Conservation (phyloP, 2,329 filamentous ascomycete genomes). For the Dactylellina parvicollis region DNA sequence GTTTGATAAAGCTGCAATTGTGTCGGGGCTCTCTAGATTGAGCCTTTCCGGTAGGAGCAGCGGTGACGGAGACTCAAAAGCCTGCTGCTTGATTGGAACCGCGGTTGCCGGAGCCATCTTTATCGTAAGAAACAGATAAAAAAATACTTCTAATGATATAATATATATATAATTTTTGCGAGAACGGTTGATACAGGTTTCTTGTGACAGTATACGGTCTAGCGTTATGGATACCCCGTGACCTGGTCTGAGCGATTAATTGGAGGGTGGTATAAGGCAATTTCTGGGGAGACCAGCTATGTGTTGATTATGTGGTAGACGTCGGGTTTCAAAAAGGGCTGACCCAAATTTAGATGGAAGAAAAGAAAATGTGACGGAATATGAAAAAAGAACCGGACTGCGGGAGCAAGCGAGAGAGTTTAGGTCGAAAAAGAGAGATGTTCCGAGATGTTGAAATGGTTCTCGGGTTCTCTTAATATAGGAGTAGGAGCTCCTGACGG, state of each 20-base stretch:
- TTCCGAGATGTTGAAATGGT: conserved; percentile 47
- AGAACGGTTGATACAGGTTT: conserved; percentile 17
- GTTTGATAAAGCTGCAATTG: conserved; percentile 39
- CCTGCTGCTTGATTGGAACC: conserved; percentile 22
- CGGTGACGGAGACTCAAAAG: conserved; percentile 43
- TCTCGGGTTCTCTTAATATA: conserved; percentile 22
- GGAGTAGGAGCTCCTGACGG: conserved; percentile 42
- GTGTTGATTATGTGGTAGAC: conserved; percentile 52
- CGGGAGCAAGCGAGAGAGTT: conserved; percentile 52
- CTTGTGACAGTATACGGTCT: conserved; percentile 24
- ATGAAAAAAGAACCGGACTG: conserved; percentile 25
- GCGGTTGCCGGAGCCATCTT: conserved; percentile 40
- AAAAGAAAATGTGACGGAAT: conserved; percentile 30
- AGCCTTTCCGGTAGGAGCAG: conserved; percentile 51
- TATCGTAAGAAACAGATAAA: neutral
- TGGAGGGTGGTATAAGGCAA: conserved; percentile 23
- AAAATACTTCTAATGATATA: conserved; percentile 33
- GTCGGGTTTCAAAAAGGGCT: conserved; percentile 32
- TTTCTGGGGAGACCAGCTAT: conserved; percentile 2
- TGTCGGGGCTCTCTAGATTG: conserved; percentile 35
- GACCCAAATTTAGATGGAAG: conserved; percentile 39
- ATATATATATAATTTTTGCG: conserved; percentile 28
- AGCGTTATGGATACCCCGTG: conserved; percentile 50
- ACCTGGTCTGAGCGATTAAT: conserved; percentile 55
- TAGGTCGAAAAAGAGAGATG: conserved; percentile 45